phyloP scores from a whole-genome alignment of 495 filamentous ascomycete genomes.

The Penicillium pancosmium region DNA sequence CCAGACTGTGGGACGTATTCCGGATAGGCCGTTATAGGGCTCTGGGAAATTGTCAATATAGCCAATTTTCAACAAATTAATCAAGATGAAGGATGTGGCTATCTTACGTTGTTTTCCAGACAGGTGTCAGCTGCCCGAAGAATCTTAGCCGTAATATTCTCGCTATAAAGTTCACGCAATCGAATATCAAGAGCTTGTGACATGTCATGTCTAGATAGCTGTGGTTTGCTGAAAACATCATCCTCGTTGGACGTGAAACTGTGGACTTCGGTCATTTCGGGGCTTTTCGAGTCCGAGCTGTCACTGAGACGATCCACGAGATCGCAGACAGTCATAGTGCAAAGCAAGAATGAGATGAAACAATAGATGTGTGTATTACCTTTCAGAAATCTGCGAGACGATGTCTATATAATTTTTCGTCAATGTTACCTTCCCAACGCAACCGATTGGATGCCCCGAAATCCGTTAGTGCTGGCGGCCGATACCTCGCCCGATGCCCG shows the following conservation, averaged over 20 bases:
- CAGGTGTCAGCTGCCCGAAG: constrained; percentile 22
- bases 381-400: not conserved
- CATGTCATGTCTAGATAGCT: not conserved
- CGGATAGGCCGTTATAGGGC: constrained; percentile 28
- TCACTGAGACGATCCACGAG: not conserved
- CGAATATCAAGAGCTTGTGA: not conserved
- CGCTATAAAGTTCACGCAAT: constrained; percentile 26
- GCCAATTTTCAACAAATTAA: not conserved
- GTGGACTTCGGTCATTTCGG: constrained; percentile 1
- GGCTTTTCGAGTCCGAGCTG: not conserved
- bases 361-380: not conserved
- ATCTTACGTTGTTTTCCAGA: constrained; percentile 6
- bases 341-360: not conserved
- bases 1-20: constrained; percentile 32
- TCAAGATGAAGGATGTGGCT: not conserved
- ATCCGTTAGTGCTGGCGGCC: not conserved
- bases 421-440: not conserved
- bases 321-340: not conserved
- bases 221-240: constrained; percentile 3
- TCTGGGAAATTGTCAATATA: constrained; percentile 10
- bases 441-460: not conserved
- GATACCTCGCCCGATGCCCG: constrained; percentile 11
- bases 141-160: constrained; percentile 34
- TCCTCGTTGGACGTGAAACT: not conserved
- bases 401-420: not conserved